phyloP scores from a whole-genome alignment of 768 basidiomycete genomes.

The Amyloporia xantha region DNA sequence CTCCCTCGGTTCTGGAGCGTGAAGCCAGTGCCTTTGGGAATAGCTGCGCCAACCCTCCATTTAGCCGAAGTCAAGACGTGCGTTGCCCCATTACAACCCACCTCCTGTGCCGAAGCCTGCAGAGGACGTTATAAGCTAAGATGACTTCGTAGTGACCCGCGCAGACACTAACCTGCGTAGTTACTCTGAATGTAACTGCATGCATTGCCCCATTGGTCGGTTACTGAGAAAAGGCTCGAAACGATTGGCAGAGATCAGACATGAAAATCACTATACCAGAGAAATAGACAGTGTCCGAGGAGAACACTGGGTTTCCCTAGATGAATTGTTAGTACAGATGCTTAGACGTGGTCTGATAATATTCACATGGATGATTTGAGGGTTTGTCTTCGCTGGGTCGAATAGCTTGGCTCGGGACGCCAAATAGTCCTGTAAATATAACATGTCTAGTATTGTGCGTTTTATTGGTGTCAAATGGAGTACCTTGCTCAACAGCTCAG shows the following conservation, averaged over 20 bases:
- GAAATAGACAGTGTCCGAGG: constrained; percentile 94
- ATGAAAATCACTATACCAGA: constrained; percentile 43
- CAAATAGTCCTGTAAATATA: constrained; percentile 67
- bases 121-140: not conserved
- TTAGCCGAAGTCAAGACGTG: not conserved
- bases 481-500: constrained; percentile 81
- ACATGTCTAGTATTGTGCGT: not conserved
- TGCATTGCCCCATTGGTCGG: constrained; percentile 84
- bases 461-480: constrained; percentile 8
- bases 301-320: constrained; percentile 75
- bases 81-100: constrained; percentile 20
- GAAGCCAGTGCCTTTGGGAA: constrained; percentile 94
- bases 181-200: constrained; percentile 89
- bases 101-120: constrained; percentile 87
- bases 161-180: constrained; percentile 53
- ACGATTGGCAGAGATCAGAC: not conserved
- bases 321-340: not conserved
- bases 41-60: constrained; percentile 36
- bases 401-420: constrained; percentile 74
- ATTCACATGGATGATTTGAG: constrained; percentile 56
- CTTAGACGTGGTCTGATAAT: constrained; percentile 1
- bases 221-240: constrained; percentile 37
- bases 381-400: constrained; percentile 58
- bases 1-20: constrained; percentile 92
- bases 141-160: too few species aligned